Conservation (phyloP, 139 green algal genomes). For the Astrephomene gubernaculifera region DNA sequence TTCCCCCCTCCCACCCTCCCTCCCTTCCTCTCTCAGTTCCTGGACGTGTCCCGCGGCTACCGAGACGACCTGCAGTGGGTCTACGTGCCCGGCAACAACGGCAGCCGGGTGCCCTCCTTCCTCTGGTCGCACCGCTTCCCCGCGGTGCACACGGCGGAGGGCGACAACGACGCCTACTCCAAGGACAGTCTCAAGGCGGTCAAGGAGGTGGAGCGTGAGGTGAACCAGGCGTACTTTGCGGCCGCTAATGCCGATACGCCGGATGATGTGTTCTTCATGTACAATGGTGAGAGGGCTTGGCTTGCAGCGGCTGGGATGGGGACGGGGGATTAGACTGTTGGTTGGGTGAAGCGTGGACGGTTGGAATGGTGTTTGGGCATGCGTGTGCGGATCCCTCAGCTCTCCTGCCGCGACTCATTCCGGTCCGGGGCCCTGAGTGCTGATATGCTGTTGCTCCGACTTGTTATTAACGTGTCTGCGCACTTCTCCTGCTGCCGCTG, state of each 20-base stretch:
- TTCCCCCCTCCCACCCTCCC: not conserved
- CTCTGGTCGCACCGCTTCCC: not conserved
- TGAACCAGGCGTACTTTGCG: constrained; percentile 30
- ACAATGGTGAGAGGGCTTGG: constrained; percentile 14
- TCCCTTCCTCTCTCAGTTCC: constrained; percentile 16
- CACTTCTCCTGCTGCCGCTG: too few relatives aligned
- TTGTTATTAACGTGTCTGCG: too few relatives aligned
- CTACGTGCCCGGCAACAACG: not conserved
- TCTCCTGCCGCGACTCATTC: too few relatives aligned
- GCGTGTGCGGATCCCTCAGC: too few relatives aligned
- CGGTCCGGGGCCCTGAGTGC: too few relatives aligned
- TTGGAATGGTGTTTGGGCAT: too few relatives aligned
- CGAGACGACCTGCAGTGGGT: not conserved
- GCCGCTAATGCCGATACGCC: not conserved
- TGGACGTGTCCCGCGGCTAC: not conserved
- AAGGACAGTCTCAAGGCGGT: constrained; percentile 27
- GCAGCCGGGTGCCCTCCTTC: constrained; percentile 16
- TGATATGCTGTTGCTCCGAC: too few relatives aligned
- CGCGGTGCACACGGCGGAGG: constrained; percentile 20
- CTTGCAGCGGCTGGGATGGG: too few relatives aligned
- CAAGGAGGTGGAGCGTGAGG: not conserved
- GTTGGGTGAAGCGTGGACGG: too few relatives aligned
- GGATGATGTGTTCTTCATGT: constrained; percentile 25
- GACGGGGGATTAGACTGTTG: too few relatives aligned
- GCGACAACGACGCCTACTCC: constrained; percentile 32